A percentile compares a stretch with the other conserved stretches of the same genome.
Evolutionary conservation across 2,329 filamentous ascomycete species (phyloP).

Genomic region (Aspergillus fumigatiaffinis): DNA sequence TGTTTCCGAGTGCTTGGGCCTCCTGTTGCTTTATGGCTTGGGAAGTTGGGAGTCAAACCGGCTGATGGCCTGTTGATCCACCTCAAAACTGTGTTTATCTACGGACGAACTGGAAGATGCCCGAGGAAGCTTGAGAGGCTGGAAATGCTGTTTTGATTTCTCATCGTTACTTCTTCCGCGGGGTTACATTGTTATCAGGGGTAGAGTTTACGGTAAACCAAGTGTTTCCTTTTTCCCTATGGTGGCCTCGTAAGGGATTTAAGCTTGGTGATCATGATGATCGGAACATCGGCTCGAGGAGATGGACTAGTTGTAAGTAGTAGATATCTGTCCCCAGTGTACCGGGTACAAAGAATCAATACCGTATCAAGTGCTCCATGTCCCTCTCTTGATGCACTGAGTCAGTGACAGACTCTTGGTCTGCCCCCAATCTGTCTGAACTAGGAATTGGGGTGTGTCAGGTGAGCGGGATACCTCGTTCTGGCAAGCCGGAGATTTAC

Average conservation of each 20-base stretch:
- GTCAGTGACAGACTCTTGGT: too few relatives aligned
- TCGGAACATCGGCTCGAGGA: neutral
- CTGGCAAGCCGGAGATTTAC: neutral
- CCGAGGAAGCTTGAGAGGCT: neutral
- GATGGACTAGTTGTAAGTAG: too few relatives aligned
- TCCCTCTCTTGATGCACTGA: too few relatives aligned
- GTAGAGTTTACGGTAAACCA: neutral
- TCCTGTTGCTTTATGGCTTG: neutral
- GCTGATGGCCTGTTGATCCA: neutral
- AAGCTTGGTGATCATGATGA: neutral
- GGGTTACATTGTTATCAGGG: neutral
- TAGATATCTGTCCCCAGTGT: too few relatives aligned
- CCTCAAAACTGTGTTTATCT: neutral
- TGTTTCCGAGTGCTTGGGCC: conserved; percentile 20
- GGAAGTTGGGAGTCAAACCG: neutral
- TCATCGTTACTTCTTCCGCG: neutral
- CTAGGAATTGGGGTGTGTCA: neutral
- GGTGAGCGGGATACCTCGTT: neutral
- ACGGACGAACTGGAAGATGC: neutral
- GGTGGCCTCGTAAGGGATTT: neutral
- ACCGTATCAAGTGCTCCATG: too few relatives aligned
- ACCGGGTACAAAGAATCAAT: too few relatives aligned
- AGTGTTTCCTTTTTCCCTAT: neutral
- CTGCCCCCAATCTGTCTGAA: neutral
- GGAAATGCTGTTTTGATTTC: neutral